phyloP scores from a whole-genome alignment of 2,329 filamentous ascomycete species.

The Exophiala oligosperma region DNA sequence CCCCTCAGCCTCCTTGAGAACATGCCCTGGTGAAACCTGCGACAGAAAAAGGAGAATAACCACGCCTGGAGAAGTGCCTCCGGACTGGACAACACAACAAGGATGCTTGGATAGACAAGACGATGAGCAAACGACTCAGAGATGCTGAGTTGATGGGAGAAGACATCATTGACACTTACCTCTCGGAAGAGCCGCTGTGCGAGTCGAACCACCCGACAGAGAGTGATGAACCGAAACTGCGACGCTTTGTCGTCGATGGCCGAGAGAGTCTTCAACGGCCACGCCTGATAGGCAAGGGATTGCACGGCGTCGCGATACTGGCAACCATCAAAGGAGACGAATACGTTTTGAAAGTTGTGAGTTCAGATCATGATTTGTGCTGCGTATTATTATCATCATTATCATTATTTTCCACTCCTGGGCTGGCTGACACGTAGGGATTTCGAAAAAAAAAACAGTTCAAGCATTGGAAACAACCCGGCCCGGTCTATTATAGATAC shows the following conservation, averaged over 20 bases:
- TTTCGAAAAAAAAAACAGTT: not conserved
- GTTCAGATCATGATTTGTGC: not conserved
- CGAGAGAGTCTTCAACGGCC: conserved; percentile 7
- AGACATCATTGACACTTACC: conserved; percentile 1
- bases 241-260: conserved; percentile 12
- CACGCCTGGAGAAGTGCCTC: no score
- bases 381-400: no score
- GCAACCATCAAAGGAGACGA: conserved; percentile 4
- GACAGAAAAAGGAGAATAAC: no score
- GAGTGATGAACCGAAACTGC: conserved; percentile 5
- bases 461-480: conserved; percentile 13
- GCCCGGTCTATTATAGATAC: conserved; percentile 10
- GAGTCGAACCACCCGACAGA: not conserved
- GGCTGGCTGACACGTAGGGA: not conserved
- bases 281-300: not conserved
- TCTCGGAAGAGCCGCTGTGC: not conserved
- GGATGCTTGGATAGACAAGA: no score
- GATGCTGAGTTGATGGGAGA: conserved; percentile 7
- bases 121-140: no score
- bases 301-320: conserved; percentile 9
- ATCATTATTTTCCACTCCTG: not conserved
- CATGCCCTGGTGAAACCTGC: no score
- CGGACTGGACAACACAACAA: no score
- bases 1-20: no score
- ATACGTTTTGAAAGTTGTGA: conserved; percentile 17